These are phyloP conservation scores for Trichophyton verrucosum DNA, from an alignment of 2,329 filamentous ascomycete species.

Conservation along the genomic window DNA sequence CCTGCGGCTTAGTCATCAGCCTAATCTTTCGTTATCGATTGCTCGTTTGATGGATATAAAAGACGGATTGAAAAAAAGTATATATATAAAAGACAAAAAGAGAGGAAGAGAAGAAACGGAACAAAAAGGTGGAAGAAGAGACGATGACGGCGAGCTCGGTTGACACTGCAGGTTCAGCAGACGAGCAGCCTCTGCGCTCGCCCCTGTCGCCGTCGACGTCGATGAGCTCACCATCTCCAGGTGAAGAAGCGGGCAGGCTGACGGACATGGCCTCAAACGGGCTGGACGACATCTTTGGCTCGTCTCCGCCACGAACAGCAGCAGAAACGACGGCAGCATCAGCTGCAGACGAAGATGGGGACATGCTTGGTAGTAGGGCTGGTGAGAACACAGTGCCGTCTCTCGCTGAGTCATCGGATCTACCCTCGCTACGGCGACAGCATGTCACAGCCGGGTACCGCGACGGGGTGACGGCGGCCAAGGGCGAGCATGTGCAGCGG, in stretches of 20 bases:
- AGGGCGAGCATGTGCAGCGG: constrained; percentile 62
- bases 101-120: background rate
- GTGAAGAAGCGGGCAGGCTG: background rate
- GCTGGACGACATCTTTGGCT: constrained; percentile 33
- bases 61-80: no score
- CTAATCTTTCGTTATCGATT: no score
- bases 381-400: background rate
- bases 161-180: background rate
- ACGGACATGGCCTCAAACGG: no score
- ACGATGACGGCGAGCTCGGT: background rate
- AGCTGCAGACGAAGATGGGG: no score
- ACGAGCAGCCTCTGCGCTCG: background rate
- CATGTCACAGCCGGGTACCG: constrained; percentile 82
- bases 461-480: constrained; percentile 68
- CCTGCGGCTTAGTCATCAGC: background rate
- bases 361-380: background rate
- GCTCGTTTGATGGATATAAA: no score
- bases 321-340: background rate
- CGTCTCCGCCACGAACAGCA: constrained; percentile 20
- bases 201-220: background rate
- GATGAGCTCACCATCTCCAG: background rate
- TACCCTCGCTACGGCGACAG: constrained; percentile 59
- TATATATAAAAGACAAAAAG: no score
- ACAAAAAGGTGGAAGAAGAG: no score
- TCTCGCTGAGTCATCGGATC: constrained; percentile 47